Base-by-base conservation (phyloP, 345 rosid species). In the Cardiospermum halicacabum region DNA sequence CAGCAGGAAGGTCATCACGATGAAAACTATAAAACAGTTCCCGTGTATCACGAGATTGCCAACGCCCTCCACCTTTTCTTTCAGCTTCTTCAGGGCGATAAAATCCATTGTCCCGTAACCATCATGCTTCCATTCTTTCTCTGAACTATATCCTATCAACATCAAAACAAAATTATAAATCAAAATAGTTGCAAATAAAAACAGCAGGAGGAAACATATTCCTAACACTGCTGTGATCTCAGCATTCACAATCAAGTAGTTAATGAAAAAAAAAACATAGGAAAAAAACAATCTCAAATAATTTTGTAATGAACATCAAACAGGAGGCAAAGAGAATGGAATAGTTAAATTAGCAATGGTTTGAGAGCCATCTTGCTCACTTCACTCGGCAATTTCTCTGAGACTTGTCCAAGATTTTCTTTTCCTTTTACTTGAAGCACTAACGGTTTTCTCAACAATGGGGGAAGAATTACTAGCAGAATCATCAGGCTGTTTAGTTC, bases 1-100 rank as follows among this genome's bases (percentile, higher is more conserved):
- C 99, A 4, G 99, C 97, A 3, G 99, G 99, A 59, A 89, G 88
- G 72, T 87, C 96, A 73, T 94, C 97, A 26, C 83, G 91, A 70
- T 94, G 99, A 72, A 91, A 94, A 69, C 99, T 94, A 65, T 94
- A 94, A 68, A 94, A 94, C 47, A 94, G 81, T 67, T 94, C 96
- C 42, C 99, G 72, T 2, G 96, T 87, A 74, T 94, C 97, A 62
- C 75, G 72, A 13, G 89, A 89, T 65, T 77, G 84, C 99, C 99
- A 94, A 69, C 80, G 89, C 66, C 99, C 96, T 32, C 97, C 99
- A 5, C 93, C 97, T 71, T 84, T 94, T 68, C 68, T 84, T 72
- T 84, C 99, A 25, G 99, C 96, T 77, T 94, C 99, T 68, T 91
- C 99, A 15, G 99, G 97, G 50, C 99, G 96, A 74, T 91, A 94